Evolutionary conservation across 2,329 filamentous ascomycete genomes (phyloP).

Genomic region (Trichoderma sp.): DNA sequence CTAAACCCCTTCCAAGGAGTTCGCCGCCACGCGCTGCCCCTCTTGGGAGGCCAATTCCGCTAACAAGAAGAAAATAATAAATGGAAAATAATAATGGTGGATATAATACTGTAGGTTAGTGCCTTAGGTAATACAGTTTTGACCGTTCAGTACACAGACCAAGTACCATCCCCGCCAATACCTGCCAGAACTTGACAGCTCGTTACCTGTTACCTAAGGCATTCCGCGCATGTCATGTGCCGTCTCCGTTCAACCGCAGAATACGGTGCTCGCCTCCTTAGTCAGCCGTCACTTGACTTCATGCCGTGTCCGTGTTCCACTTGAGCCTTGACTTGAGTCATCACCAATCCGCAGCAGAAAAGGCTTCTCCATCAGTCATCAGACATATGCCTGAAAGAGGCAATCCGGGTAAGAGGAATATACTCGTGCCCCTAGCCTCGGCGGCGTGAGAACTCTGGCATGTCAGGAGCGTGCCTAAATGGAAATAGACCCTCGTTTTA

Average conservation of each 20-base stretch:
- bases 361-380: not conserved
- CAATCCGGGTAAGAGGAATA: not conserved
- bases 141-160: not conserved
- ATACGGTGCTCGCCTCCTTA: not conserved
- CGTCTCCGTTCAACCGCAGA: not conserved
- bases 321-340: not conserved
- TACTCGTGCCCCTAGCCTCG: not conserved
- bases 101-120: not conserved
- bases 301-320: not conserved
- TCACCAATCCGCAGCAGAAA: not conserved
- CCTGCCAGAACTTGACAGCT: not conserved
- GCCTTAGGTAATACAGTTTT: not conserved
- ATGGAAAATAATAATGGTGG: not conserved
- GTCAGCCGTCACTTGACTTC: constrained; percentile 10
- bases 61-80: not conserved
- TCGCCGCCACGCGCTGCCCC: not conserved
- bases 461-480: not conserved
- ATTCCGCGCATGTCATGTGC: constrained; percentile 3
- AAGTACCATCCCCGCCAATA: not conserved
- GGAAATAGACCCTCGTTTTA: not conserved
- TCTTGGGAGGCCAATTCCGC: not conserved
- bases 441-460: not conserved
- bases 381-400: not conserved
- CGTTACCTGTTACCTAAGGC: not conserved
- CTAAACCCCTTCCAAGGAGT: not conserved